phyloP scores from a whole-genome alignment of 176 grass and related monocot genomes.

The Alloteropsis semialata region DNA sequence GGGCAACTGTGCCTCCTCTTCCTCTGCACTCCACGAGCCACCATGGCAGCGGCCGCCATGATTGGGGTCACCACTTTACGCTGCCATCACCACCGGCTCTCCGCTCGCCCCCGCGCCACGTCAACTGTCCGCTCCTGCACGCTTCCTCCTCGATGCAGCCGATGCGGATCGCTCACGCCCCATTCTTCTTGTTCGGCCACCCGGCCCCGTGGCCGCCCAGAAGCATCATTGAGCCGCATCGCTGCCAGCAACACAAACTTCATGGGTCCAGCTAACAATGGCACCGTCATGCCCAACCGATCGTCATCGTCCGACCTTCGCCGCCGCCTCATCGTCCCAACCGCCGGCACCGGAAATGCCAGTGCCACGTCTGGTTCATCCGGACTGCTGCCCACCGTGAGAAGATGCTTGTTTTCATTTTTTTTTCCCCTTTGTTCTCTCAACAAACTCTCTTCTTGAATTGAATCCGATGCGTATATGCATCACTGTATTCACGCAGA shows the following conservation, averaged over 20 bases:
- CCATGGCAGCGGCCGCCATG: slow-evolving; percentile 25
- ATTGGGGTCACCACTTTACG: background rate
- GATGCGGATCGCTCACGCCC: background rate
- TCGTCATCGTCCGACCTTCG: background rate
- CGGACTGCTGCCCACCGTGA: slow-evolving; percentile 26
- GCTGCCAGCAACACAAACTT: background rate
- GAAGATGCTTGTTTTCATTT: background rate
- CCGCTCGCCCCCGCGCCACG: slow-evolving; percentile 16
- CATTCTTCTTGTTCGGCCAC: background rate
- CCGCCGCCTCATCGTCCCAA: slow-evolving; percentile 9
- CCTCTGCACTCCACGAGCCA: background rate
- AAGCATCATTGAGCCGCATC: background rate
- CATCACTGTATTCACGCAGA: slow-evolving; percentile 8
- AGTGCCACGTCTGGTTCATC: background rate
- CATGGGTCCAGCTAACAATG: slow-evolving; percentile 13
- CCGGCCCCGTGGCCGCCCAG: background rate
- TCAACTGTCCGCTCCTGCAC: background rate
- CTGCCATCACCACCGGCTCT: background rate
- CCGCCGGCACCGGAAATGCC: background rate
- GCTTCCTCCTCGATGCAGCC: slow-evolving; percentile 20
- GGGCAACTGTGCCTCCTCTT: background rate
- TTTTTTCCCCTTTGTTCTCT: background rate
- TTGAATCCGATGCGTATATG: background rate
- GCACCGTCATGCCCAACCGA: background rate
- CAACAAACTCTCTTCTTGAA: background rate